Evolutionary conservation across 306 rosid genomes (phyloP), one percentile per base, ranked within the genome.

Genomic region (Vigna nakashimae): DNA sequence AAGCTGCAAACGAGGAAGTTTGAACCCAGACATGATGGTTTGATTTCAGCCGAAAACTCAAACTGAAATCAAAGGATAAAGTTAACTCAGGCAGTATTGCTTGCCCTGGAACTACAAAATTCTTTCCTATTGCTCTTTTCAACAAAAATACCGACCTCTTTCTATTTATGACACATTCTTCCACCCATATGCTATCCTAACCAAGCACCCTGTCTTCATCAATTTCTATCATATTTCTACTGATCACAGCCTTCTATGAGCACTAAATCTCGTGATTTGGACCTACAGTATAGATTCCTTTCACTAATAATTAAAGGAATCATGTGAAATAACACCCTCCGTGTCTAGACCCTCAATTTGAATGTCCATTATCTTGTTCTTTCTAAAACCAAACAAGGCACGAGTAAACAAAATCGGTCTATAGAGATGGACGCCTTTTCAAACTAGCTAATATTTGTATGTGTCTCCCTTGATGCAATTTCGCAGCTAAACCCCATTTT

Each of bases 1-100:
- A 40, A 50, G 32, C 57, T 16, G 71, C 70, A 42, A 76, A 53
- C 70, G 55, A 52, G 12, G 50, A 75, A 75, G 53, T 46, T 7
- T 16, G 3, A 69, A 81, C 51, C 53, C 16, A 55, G 32, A 30
- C 24, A 63, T 30, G 43, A 62, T 4, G n/a, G 36, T 17, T 3
- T 53, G 28, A 45, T 76, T 59, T 63, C 70, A 45, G 30, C 64
- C 51, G 7, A 68, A 7, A 15, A 50, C 46, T 63, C 40, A 45
- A 55, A 48, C 40, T 49, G n/a, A 36, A 60, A 69, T 30, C 60
- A 24, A 63, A 53, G 42, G 38, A 22, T 73, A 46, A 58, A 34
- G 36, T 42, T 11, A 70, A 67, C 71, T 57, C 62, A 52, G 38
- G 64, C 64, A 9, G 28, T 12, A 55, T 52, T 62, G 57, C 56